Base-by-base conservation (phyloP, 805 yeast genomes). In the Suhomyces emberorum region DNA sequence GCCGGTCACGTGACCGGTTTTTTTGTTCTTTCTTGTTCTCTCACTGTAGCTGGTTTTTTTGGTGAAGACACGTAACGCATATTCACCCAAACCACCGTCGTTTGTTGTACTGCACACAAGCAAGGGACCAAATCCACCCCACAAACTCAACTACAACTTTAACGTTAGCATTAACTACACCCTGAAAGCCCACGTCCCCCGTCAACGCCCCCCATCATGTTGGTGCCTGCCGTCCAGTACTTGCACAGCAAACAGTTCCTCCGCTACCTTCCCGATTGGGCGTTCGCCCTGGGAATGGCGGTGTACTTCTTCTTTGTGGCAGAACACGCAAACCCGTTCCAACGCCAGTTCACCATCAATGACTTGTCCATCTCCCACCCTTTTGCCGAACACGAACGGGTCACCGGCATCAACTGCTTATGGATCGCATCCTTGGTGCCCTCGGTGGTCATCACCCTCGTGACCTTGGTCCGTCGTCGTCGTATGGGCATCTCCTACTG, bases 291-390 rank as follows among this genome's bases (percentile, higher is more conserved):
- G 3, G 49, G 37, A 5, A 41, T 64, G 21, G 35, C 52, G n/a
- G 41, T 41, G 6, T 61, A 54, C 38, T 62, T 65, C 39, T 53
- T 58, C 38, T 26, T 50, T n/a, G 49, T 65, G 9, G 69, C 65
- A 11, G 68, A 65, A 37, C 46, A 48, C 12, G 59, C 66, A 8
- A 45, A 41, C 34, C 71, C 70, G 5, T 65, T 64, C 42, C 39
- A 48, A 12, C 54, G 70, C 30, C 64, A 65, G 41, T 65, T 65
- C 42, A 50, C 52, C 17, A 41, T 61, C 22, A 41, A 44, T 30
- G 69, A 65, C 41, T 48, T 53, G 17, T 46, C 62, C 14, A 54
- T 65, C 26, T 59, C 63, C 26, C 69, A 65, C 42, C 70, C 70
- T 12, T 64, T 62, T 34, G 54, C 66, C 3, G 31, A 28, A 2